A percentile compares a stretch with the other conserved stretches of the same genome.
These are phyloP conservation scores for Coprinopsis strossmayeri DNA, from an alignment of 768 basidiomycete species.

Conservation along the genomic window DNA sequence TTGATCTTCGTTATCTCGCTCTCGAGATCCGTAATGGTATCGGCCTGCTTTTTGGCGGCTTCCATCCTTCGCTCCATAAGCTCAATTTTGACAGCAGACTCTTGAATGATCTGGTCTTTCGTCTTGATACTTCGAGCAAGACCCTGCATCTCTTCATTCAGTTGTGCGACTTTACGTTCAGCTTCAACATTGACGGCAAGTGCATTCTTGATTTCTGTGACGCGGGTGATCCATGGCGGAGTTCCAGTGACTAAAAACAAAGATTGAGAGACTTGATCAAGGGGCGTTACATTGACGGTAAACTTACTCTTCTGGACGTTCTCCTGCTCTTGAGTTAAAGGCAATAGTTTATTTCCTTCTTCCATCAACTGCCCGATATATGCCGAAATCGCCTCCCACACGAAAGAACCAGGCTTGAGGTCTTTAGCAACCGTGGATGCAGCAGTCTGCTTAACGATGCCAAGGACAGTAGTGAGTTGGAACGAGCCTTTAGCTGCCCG, in stretches of 20 bases:
- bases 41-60: slow-evolving; percentile 84
- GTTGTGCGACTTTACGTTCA: slow-evolving; percentile 76
- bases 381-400: slow-evolving; percentile 74
- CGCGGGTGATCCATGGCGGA: slow-evolving; percentile 80
- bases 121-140: slow-evolving; percentile 77
- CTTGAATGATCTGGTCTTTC: slow-evolving; percentile 90
- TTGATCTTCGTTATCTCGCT: slow-evolving; percentile 69
- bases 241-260: slow-evolving; percentile 61
- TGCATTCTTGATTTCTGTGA: slow-evolving; percentile 76
- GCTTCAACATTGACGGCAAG: slow-evolving; percentile 88
- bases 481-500: slow-evolving; percentile 74
- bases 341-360: slow-evolving; percentile 66
- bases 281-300: slow-evolving; percentile 3
- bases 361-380: slow-evolving; percentile 64
- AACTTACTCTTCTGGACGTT: slow-evolving; percentile 72
- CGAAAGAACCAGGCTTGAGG: slow-evolving; percentile 54
- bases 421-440: slow-evolving; percentile 63
- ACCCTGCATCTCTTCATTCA: slow-evolving; percentile 87
- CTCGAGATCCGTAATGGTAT: slow-evolving; percentile 78
- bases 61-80: slow-evolving; percentile 93
- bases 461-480: slow-evolving; percentile 63
- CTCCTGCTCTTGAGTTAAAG: slow-evolving; percentile 66
- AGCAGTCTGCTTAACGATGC: slow-evolving; percentile 69
- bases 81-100: slow-evolving; percentile 87
- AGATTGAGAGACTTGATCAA: neutral